These are phyloP conservation scores for Debaryomyces nepalensis DNA, from an alignment of 1,139 yeast species.

Conservation along the genomic window DNA sequence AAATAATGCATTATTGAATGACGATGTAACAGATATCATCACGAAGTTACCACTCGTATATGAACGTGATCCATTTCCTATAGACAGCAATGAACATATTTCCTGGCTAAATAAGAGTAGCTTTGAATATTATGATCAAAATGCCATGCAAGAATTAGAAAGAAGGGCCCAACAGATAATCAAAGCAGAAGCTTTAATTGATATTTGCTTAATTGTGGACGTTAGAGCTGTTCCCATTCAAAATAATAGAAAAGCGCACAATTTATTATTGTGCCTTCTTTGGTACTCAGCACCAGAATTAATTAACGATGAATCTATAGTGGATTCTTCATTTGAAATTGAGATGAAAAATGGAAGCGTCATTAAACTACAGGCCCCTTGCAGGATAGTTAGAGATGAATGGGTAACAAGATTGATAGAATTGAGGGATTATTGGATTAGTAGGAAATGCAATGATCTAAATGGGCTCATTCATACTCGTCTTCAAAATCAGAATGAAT, in stretches of 20 bases:
- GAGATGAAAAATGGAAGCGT: slow-evolving; percentile 50
- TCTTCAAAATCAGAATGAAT: slow-evolving; percentile 47
- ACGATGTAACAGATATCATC: slow-evolving; percentile 23
- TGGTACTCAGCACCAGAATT: slow-evolving; percentile 44
- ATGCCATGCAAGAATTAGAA: slow-evolving; percentile 65
- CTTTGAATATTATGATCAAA: slow-evolving; percentile 54
- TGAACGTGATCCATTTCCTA: slow-evolving; percentile 55
- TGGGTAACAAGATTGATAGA: slow-evolving; percentile 63
- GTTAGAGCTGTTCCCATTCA: slow-evolving; percentile 35
- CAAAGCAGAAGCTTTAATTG: slow-evolving; percentile 65
- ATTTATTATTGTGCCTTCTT: slow-evolving; percentile 41
- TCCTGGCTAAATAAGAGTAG: slow-evolving; percentile 59
- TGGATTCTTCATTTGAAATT: slow-evolving; percentile 58
- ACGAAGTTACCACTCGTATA: slow-evolving; percentile 39
- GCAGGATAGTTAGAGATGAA: slow-evolving; percentile 51
- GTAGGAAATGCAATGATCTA: slow-evolving; percentile 47
- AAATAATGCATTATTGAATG: slow-evolving; percentile 29
- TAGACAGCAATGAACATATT: slow-evolving; percentile 54
- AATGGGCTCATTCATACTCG: slow-evolving; percentile 42
- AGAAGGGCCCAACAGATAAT: slow-evolving; percentile 61
- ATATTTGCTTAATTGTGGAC: slow-evolving; percentile 54
- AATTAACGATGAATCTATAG: slow-evolving; percentile 34
- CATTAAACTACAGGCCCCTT: slow-evolving; percentile 64
- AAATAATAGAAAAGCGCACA: slow-evolving; percentile 36
- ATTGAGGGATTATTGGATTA: slow-evolving; percentile 63